Conservation (phyloP, 495 filamentous ascomycete genomes). For the Halenospora varia region DNA sequence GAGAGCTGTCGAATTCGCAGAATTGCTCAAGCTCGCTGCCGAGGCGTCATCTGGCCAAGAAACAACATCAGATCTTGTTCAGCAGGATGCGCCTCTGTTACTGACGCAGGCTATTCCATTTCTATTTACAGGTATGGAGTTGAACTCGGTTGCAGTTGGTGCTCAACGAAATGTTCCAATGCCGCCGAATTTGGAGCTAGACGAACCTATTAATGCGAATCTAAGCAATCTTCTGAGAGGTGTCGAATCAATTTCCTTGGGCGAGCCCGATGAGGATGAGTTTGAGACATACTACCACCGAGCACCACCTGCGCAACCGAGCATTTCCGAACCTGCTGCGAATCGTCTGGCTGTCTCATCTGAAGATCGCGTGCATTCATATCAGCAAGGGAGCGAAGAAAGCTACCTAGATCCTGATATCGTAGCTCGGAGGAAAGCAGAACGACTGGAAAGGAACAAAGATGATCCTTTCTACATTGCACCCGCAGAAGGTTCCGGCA, state of each 20-base stretch:
- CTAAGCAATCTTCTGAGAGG: constrained; percentile 58
- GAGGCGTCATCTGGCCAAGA: constrained; percentile 71
- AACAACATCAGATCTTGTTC: constrained; percentile 42
- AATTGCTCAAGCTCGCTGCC: constrained; percentile 76
- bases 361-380: constrained; percentile 48
- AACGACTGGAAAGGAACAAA: constrained; percentile 72
- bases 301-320: constrained; percentile 24
- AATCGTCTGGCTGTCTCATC: constrained; percentile 41
- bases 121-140: constrained; percentile 77
- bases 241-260: constrained; percentile 49
- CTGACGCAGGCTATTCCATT: constrained; percentile 84
- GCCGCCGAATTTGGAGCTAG: constrained; percentile 67
- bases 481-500: constrained; percentile 45
- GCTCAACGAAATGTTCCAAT: constrained; percentile 86
- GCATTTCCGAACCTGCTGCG: constrained; percentile 48
- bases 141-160: constrained; percentile 81
- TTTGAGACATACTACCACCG: constrained; percentile 73
- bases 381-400: constrained; percentile 57
- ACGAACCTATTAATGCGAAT: constrained; percentile 76
- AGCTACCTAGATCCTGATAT: constrained; percentile 61
- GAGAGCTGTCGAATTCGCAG: constrained; percentile 84
- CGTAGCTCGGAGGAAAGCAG: constrained; percentile 56
- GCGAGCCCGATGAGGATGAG: constrained; percentile 53
- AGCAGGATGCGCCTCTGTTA: constrained; percentile 62
- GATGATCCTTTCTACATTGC: constrained; percentile 96